Conservation (phyloP, 140 eudicot genomes). For the Anethum foeniculum region DNA sequence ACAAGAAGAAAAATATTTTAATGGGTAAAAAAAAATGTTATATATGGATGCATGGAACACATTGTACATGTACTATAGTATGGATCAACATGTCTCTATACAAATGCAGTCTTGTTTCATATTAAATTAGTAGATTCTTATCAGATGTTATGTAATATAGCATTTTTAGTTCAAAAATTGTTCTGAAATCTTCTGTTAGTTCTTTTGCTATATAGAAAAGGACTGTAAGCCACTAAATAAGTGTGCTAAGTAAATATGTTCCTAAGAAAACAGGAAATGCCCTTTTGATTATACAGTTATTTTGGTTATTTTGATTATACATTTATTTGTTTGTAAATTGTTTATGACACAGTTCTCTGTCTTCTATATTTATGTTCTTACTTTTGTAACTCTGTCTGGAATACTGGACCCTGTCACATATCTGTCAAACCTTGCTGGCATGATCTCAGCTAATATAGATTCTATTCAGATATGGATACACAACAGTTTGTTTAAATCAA, state of each 20-base stretch:
- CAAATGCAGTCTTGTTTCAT: background rate
- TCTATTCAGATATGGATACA: background rate
- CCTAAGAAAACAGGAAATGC: background rate
- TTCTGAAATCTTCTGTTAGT: background rate
- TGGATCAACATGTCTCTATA: background rate
- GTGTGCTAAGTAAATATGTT: background rate
- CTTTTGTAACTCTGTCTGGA: background rate
- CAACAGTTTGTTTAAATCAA: background rate
- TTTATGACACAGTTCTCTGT: too few relatives aligned
- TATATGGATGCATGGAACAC: background rate
- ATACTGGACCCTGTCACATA: background rate
- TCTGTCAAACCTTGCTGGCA: too few relatives aligned
- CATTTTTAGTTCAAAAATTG: background rate
- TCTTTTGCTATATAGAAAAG: background rate
- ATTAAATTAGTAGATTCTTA: background rate
- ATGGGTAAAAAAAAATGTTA: too few relatives aligned
- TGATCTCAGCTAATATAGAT: too few relatives aligned
- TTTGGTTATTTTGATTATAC: too few relatives aligned
- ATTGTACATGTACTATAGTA: background rate
- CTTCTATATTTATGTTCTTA: too few relatives aligned
- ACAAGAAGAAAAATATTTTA: background rate
- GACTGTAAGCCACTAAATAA: background rate
- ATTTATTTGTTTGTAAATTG: too few relatives aligned
- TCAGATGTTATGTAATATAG: background rate
- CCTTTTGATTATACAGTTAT: background rate